Evolutionary conservation across 768 basidiomycete species (phyloP).

Genomic region (Hypholoma sublateritium): DNA sequence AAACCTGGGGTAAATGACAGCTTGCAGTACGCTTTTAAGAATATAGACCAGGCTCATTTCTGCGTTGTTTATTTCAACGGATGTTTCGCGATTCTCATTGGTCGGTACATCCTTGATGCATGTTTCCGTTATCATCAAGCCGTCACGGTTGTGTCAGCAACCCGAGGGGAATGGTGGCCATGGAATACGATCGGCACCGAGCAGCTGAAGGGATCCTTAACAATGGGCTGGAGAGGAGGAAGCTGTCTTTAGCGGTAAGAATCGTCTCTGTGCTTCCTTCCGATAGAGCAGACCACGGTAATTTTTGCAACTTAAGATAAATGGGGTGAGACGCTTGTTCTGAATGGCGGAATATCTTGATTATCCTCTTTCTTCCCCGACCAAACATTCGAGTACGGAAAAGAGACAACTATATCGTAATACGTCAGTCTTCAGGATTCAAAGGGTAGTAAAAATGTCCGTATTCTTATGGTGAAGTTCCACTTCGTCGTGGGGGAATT

Average conservation of each 20-base stretch:
- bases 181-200: conserved; percentile 52
- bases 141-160: conserved; percentile 37
- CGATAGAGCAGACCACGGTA: conserved; percentile 58
- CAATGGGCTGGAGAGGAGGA: background rate
- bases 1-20: too few species aligned
- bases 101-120: conserved; percentile 20
- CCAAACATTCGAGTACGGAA: too few species aligned
- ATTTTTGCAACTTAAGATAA: conserved; percentile 52
- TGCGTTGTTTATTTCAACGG: too few species aligned
- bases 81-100: background rate
- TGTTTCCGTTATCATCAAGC: conserved; percentile 26
- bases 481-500: too few species aligned
- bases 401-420: too few species aligned
- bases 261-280: conserved; percentile 65
- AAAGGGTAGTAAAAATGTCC: too few species aligned
- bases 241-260: conserved; percentile 40
- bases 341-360: conserved; percentile 51
- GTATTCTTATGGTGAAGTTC: too few species aligned
- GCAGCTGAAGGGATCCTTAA: conserved; percentile 26
- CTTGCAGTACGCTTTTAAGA: too few species aligned
- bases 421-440: too few species aligned
- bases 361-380: too few species aligned
- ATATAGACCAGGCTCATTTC: too few species aligned
- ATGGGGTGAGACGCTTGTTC: conserved; percentile 43
- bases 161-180: conserved; percentile 59